Conservation (phyloP, 2,329 filamentous ascomycete genomes). For the Dothistroma septosporum region DNA sequence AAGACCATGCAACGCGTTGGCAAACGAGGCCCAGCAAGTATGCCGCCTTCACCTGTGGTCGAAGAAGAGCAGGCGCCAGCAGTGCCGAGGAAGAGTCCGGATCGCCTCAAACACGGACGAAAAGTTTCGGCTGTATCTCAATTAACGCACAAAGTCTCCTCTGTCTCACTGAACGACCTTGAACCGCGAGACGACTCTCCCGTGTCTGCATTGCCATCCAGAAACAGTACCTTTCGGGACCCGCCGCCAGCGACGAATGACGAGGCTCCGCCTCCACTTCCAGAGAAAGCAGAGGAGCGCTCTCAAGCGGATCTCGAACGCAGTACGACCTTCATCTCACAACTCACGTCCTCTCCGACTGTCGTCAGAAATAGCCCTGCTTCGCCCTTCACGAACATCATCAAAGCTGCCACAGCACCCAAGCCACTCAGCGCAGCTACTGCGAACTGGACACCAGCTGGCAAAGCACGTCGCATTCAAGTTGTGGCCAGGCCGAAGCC, state of each 20-base stretch:
- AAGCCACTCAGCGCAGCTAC: conserved; percentile 4
- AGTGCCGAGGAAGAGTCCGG: conserved; percentile 20
- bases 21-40: conserved; percentile 12
- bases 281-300: background rate
- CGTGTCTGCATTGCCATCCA: conserved; percentile 11
- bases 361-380: background rate
- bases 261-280: background rate
- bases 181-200: conserved; percentile 16
- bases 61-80: conserved; percentile 15
- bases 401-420: conserved; percentile 1
- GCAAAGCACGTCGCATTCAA: background rate
- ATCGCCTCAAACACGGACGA: conserved; percentile 14
- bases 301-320: background rate
- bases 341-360: background rate
- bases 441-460: conserved; percentile 1
- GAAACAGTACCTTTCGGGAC: conserved; percentile 4
- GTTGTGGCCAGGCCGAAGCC: background rate
- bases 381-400: conserved; percentile 9
- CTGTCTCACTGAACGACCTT: conserved; percentile 13
- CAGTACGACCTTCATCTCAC: background rate
- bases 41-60: conserved; percentile 18
- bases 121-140: conserved; percentile 7
- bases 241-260: background rate
- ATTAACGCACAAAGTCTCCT: conserved; percentile 15
- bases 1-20: conserved; percentile 18